Conservation (phyloP, 257 asterid genomes). For the Solanum pinnatisectum region DNA sequence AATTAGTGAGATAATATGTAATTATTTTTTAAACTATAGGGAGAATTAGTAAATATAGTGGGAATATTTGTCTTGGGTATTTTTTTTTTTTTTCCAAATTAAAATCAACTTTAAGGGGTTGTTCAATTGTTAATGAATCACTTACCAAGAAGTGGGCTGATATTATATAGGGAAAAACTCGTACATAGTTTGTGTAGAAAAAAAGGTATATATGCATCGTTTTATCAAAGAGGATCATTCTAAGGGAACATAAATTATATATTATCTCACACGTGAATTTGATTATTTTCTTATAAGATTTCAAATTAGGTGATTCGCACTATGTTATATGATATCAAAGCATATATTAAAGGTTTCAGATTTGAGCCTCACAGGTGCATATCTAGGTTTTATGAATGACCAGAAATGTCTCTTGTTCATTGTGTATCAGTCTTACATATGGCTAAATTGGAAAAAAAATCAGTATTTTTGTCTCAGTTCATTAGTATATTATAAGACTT, state of each 20-base stretch:
- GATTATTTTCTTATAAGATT: not conserved
- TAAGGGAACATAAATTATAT: not conserved
- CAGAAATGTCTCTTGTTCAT: not conserved
- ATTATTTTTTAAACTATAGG: too few relatives aligned
- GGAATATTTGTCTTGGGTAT: not conserved
- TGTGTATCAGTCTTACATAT: not conserved
- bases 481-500: not conserved
- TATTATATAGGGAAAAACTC: not conserved
- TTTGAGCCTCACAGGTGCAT: not conserved
- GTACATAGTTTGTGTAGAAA: not conserved
- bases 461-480: not conserved
- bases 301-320: not conserved
- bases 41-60: not conserved
- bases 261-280: not conserved
- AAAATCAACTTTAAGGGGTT: not conserved
- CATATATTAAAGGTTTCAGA: not conserved
- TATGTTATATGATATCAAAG: not conserved
- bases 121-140: not conserved
- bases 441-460: not conserved
- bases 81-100: not conserved
- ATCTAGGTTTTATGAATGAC: not conserved
- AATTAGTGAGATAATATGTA: not conserved
- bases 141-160: not conserved
- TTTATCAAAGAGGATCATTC: not conserved
- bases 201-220: not conserved